Percentiles rank a stretch among this genome's conserved stretches.
Evolutionary conservation across 352 stramenopile genomes (phyloP).

Genomic region (Phytopythium litorale): DNA sequence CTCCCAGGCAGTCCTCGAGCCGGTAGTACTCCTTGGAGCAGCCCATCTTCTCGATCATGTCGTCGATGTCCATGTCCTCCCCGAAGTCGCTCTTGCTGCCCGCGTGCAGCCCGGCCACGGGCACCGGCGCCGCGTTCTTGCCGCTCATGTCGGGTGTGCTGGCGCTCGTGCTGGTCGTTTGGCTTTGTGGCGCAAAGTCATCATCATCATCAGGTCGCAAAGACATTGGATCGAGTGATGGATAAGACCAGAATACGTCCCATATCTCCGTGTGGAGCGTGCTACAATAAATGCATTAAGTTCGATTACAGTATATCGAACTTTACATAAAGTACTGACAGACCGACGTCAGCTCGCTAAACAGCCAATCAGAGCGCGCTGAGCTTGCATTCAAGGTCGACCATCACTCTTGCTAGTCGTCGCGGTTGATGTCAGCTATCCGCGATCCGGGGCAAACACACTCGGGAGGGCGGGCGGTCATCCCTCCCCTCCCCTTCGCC

Average conservation of each 20-base stretch:
- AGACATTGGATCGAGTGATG: no score
- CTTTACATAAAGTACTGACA: not conserved
- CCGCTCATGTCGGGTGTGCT: not conserved
- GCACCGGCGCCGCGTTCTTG: constrained; percentile 16
- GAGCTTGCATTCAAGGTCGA: constrained; percentile 2
- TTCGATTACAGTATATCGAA: no score
- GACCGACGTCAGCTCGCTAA: not conserved
- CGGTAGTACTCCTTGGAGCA: constrained; percentile 85
- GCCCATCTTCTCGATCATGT: constrained; percentile 83
- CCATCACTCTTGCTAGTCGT: constrained; percentile 6
- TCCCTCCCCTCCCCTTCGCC: not conserved
- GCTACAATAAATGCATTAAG: not conserved
- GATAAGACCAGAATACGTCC: no score
- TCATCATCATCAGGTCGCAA: no score
- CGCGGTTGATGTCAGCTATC: not conserved
- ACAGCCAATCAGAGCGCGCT: not conserved
- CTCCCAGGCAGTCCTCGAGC: constrained; percentile 79
- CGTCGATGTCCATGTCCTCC: constrained; percentile 73
- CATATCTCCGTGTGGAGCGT: no score
- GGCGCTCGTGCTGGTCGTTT: no score
- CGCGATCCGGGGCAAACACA: not conserved
- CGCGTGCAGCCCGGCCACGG: constrained; percentile 61
- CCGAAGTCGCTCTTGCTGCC: constrained; percentile 83
- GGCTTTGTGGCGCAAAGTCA: no score
- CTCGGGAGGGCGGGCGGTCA: not conserved